Conservation (phyloP, 768 basidiomycete genomes). For the Suillus spraguei region DNA sequence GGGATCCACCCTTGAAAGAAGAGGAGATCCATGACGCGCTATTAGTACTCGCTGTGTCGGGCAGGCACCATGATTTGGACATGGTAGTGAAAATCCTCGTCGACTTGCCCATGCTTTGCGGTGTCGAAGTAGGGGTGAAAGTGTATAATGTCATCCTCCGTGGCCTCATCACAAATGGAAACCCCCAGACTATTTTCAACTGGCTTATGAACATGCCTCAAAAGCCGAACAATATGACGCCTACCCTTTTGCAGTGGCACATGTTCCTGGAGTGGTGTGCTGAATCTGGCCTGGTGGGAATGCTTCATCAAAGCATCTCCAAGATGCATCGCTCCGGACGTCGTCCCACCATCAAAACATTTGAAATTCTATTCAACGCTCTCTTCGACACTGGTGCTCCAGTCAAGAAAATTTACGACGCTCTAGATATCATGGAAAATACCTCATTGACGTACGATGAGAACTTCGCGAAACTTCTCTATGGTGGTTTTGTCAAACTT, state of each 20-base stretch:
- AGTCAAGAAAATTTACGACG: conserved; percentile 36
- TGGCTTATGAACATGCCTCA: conserved; percentile 59
- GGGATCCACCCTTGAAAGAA: conserved; percentile 13
- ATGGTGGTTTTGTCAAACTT: conserved; percentile 44
- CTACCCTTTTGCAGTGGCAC: conserved; percentile 58
- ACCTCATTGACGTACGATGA: conserved; percentile 48
- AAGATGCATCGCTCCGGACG: conserved; percentile 42
- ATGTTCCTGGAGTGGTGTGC: conserved; percentile 47
- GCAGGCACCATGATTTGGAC: conserved; percentile 52
- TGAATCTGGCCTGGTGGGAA: conserved; percentile 26
- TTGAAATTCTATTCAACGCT: conserved; percentile 50
- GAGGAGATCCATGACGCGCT: conserved; percentile 43
- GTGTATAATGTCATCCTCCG: conserved; percentile 52
- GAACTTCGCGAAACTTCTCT: conserved; percentile 41
- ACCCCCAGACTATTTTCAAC: conserved; percentile 43
- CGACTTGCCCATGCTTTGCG: conserved; percentile 51
- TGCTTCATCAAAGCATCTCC: conserved; percentile 34
- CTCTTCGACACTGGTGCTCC: conserved; percentile 37
- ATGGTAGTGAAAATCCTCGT: conserved; percentile 54
- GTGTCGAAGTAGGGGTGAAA: conserved; percentile 45
- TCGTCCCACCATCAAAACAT: conserved; percentile 48
- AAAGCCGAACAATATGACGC: conserved; percentile 47
- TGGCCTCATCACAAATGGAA: conserved; percentile 47
- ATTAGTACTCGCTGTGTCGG: conserved; percentile 51
- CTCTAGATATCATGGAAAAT: conserved; percentile 50